Evolutionary conservation across 768 basidiomycete genomes (phyloP), one percentile per base, ranked within the genome.

Genomic region (Dendrothele bispora): DNA sequence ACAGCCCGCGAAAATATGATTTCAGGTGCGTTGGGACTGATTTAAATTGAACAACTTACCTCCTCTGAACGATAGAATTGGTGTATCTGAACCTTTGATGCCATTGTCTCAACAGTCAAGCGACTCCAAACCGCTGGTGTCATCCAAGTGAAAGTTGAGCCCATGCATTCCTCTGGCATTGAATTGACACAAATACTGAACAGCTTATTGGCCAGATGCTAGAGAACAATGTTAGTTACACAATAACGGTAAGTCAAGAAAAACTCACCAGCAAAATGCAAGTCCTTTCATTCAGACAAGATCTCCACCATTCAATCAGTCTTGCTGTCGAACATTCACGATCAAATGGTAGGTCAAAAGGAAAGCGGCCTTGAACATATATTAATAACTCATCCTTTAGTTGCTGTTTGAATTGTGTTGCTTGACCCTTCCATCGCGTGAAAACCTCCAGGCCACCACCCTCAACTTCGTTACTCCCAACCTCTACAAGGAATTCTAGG

Each of bases 81-180:
- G 21, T 20, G 11, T 10, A 8, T 10, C 14, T 10, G 10, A 10
- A 14, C 11, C 38, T 39, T 12, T 20, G 38, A 20, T 10, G 14
- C 10, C 10, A 10, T 11, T n/a, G n/a, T n/a, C n/a, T n/a, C n/a
- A n/a, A n/a, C n/a, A n/a, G n/a, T n/a, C n/a, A n/a, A n/a, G 38
- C 14, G 18, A n/a, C n/a, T n/a, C n/a, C n/a, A n/a, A n/a, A n/a
- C n/a, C n/a, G n/a, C n/a, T n/a, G n/a, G n/a, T n/a, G 52, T 74
- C 22, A 59, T 53, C 61, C 59, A 60, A 5, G 60, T 63, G 27
- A 63, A 54, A 1, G 50, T 47, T 20, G 61, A 65, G 10, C 57
- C 61, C 8, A 63, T 65, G 18, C 59, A 52, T 46, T 68, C 66
- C 37, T 66, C 65, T 5, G 63, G 49, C 64, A 68, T 68, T 0